A percentile compares a stretch with the other conserved stretches of the same genome.
These are phyloP conservation scores for Corchorus capsularis DNA, from an alignment of 345 rosid genomes.

Conservation along the genomic window DNA sequence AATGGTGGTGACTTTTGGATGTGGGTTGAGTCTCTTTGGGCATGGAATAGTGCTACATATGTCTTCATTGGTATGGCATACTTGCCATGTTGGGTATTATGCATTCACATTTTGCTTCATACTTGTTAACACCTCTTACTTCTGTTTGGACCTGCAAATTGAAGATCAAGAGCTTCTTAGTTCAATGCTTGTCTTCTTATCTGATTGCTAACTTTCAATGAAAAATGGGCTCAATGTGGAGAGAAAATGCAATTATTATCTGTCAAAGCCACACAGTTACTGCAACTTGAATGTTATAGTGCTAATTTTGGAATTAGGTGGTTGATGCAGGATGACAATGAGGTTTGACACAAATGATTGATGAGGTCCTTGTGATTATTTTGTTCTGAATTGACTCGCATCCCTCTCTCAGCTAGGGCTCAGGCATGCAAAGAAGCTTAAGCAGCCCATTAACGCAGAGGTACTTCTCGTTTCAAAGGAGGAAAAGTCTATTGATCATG, in stretches of 20 bases:
- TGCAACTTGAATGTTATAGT: background rate
- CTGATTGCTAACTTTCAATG: background rate
- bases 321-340: background rate
- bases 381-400: background rate
- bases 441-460: background rate
- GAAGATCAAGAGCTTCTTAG: constrained; percentile 14
- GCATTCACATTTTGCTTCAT: constrained; percentile 57
- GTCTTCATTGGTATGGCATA: constrained; percentile 80
- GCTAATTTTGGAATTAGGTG: background rate
- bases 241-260: background rate
- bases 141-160: constrained; percentile 23
- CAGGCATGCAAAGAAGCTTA: background rate
- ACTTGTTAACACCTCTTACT: constrained; percentile 48
- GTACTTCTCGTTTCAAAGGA: background rate
- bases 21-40: constrained; percentile 87
- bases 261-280: constrained; percentile 1
- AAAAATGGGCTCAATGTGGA: constrained; percentile 4
- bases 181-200: constrained; percentile 1
- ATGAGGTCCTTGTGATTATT: background rate
- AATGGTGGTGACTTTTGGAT: constrained; percentile 73
- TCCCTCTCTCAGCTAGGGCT: background rate
- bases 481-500: background rate
- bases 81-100: constrained; percentile 72
- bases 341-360: background rate
- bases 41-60: constrained; percentile 95